These are phyloP conservation scores for Curvularia verruculosa DNA, from an alignment of 2,329 filamentous ascomycete species.

Conservation along the genomic window DNA sequence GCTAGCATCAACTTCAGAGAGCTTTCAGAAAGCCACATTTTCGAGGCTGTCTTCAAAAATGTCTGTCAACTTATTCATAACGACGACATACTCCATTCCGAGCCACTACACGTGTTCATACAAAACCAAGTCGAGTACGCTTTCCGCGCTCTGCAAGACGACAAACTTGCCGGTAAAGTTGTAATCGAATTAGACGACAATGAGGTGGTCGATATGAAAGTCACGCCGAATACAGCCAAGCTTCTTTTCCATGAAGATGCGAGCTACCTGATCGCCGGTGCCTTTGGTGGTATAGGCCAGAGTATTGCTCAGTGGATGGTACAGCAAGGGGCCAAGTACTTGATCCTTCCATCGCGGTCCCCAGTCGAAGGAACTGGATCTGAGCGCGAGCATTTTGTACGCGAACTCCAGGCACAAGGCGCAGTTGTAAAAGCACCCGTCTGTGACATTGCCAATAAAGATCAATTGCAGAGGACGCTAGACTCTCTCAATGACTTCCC, in stretches of 20 bases:
- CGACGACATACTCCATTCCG: background rate
- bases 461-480: slow-evolving; percentile 12
- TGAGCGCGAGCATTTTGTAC: slow-evolving; percentile 11
- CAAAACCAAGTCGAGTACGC: slow-evolving; percentile 21
- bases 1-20: slow-evolving; percentile 12
- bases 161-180: slow-evolving; percentile 11
- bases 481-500: slow-evolving; percentile 19
- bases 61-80: slow-evolving; percentile 1
- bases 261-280: slow-evolving; percentile 34
- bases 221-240: slow-evolving; percentile 1
- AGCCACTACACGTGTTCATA: slow-evolving; percentile 11
- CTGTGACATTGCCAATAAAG: slow-evolving; percentile 26
- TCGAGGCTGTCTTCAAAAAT: slow-evolving; percentile 5
- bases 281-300: slow-evolving; percentile 33
- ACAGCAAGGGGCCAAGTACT: slow-evolving; percentile 25
- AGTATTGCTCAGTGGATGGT: slow-evolving; percentile 29
- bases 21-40: slow-evolving; percentile 1
- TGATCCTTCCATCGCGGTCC: slow-evolving; percentile 28
- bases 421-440: slow-evolving; percentile 17
- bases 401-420: slow-evolving; percentile 15
- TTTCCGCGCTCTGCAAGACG: slow-evolving; percentile 23
- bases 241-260: slow-evolving; percentile 18
- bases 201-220: slow-evolving; percentile 13
- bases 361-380: slow-evolving; percentile 10
- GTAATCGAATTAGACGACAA: slow-evolving; percentile 15